phyloP scores from a whole-genome alignment of 2,329 filamentous ascomycete species.

The Phialophora macrospora region DNA sequence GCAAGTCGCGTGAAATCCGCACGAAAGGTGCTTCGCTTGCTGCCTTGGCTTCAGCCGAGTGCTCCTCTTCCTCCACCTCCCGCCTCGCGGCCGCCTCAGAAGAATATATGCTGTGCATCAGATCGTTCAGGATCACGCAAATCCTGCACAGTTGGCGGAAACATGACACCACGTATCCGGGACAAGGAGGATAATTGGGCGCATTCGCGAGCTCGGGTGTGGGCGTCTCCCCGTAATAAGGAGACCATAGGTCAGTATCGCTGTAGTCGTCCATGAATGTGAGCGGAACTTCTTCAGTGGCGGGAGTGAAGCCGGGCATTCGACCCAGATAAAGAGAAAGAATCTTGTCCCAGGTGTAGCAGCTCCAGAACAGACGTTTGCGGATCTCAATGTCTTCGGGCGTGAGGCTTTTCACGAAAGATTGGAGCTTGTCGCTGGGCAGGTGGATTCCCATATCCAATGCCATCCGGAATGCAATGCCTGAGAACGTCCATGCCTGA shows the following conservation, averaged over 20 bases:
- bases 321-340: slow-evolving; percentile 42
- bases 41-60: slow-evolving; percentile 28
- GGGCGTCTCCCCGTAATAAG: slow-evolving; percentile 40
- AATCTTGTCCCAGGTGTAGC: slow-evolving; percentile 44
- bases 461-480: slow-evolving; percentile 43
- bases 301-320: slow-evolving; percentile 40
- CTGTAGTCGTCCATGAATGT: slow-evolving; percentile 42
- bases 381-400: slow-evolving; percentile 43
- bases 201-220: slow-evolving; percentile 28
- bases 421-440: slow-evolving; percentile 38
- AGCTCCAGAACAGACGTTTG: slow-evolving; percentile 43
- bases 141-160: slow-evolving; percentile 46
- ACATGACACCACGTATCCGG: slow-evolving; percentile 42
- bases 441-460: slow-evolving; percentile 42
- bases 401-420: slow-evolving; percentile 38
- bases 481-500: slow-evolving; percentile 42
- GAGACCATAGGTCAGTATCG: slow-evolving; percentile 41
- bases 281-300: slow-evolving; percentile 35
- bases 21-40: slow-evolving; percentile 34
- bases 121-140: slow-evolving; percentile 55
- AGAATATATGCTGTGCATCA: slow-evolving; percentile 54
- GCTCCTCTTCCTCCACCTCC: slow-evolving; percentile 36
- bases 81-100: slow-evolving; percentile 48
- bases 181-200: slow-evolving; percentile 36
- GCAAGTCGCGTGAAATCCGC: slow-evolving; percentile 50